Evolutionary conservation across 2,329 filamentous ascomycete genomes (phyloP).

Genomic region (Cryoendolithus antarcticus): DNA sequence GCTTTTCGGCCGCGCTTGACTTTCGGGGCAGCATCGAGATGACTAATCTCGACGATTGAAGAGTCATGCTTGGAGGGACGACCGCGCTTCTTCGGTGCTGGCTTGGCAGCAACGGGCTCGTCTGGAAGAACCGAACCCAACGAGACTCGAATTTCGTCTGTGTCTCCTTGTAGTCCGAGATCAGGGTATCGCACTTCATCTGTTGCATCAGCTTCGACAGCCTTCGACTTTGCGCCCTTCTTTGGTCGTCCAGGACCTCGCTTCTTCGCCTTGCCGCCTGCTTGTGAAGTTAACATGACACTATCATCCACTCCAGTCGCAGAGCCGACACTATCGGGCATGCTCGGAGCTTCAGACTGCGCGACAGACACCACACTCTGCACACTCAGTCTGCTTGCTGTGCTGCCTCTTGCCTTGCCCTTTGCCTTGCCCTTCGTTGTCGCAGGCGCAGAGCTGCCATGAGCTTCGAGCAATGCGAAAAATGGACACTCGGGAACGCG

Average conservation of each 20-base stretch:
- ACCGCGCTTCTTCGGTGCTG: constrained; percentile 8
- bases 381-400: constrained; percentile 49
- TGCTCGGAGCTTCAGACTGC: constrained; percentile 14
- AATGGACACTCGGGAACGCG: constrained; percentile 72
- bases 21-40: constrained; percentile 15
- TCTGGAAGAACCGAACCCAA: constrained; percentile 1
- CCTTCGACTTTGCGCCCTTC: constrained; percentile 6
- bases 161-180: constrained; percentile 7
- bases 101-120: constrained; percentile 5
- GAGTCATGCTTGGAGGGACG: constrained; percentile 17
- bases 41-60: constrained; percentile 16
- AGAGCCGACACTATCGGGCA: constrained; percentile 11
- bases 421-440: constrained; percentile 14
- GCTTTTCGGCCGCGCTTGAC: constrained; percentile 16
- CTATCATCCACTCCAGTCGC: constrained; percentile 41
- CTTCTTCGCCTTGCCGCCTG: constrained; percentile 21
- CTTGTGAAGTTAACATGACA: constrained; percentile 33
- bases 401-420: constrained; percentile 19
- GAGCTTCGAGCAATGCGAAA: constrained; percentile 52
- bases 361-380: constrained; percentile 24
- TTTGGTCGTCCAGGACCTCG: constrained; percentile 30
- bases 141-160: constrained; percentile 5
- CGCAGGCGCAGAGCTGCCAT: constrained; percentile 15
- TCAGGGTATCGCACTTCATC: constrained; percentile 9
- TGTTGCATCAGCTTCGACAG: constrained; percentile 8